These are phyloP conservation scores for Globisporangium spinosum DNA, from an alignment of 352 stramenopile species.

Conservation along the genomic window DNA sequence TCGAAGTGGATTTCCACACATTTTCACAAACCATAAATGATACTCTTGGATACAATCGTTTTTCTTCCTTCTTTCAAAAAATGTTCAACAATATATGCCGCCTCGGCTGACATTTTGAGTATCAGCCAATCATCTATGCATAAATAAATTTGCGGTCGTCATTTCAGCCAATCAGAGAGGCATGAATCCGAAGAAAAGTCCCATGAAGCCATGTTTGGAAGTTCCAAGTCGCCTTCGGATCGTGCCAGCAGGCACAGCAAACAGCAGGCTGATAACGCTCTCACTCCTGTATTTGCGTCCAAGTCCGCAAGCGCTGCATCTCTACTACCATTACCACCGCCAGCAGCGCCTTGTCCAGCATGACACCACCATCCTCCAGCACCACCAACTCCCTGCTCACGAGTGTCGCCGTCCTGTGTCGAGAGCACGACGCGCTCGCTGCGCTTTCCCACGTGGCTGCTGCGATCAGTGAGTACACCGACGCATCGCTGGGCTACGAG, in stretches of 20 bases:
- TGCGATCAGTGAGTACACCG: slow-evolving; percentile 6
- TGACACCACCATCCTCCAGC: background rate
- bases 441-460: background rate
- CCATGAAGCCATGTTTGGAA: background rate
- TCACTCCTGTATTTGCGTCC: slow-evolving; percentile 1
- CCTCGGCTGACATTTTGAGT: background rate
- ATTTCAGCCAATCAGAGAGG: background rate
- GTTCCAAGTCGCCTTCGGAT: background rate
- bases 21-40: background rate
- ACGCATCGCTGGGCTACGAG: background rate
- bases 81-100: background rate
- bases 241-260: background rate
- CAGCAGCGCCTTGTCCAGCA: background rate
- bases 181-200: background rate
- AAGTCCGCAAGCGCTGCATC: background rate
- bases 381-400: slow-evolving; percentile 1
- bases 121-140: background rate
- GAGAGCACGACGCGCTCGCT: slow-evolving; percentile 1
- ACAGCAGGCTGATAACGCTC: too few relatives aligned
- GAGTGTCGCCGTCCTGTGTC: slow-evolving; percentile 12
- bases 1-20: background rate
- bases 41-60: background rate
- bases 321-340: background rate
- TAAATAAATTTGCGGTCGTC: background rate
- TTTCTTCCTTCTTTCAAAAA: background rate